These are phyloP conservation scores for Barnettozyma salicaria DNA, from an alignment of 805 yeast genomes.

Conservation along the genomic window DNA sequence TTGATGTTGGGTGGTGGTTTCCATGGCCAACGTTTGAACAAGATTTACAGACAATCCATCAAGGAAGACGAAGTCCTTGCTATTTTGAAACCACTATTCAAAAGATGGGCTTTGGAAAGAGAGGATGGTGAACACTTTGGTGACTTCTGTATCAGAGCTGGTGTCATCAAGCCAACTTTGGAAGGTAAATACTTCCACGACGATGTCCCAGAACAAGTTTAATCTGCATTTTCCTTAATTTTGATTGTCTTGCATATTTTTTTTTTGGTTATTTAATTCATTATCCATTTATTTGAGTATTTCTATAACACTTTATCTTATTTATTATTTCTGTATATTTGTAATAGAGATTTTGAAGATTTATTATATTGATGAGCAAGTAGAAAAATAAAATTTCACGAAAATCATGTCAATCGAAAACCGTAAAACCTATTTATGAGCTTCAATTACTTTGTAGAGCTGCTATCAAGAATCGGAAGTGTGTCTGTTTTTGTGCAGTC, in stretches of 20 bases:
- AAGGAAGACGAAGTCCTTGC: constrained; percentile 83
- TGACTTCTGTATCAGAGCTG: constrained; percentile 81
- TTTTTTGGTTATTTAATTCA: background rate
- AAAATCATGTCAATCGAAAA: too few relatives aligned
- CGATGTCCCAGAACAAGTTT: constrained; percentile 59
- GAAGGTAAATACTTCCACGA: constrained; percentile 96
- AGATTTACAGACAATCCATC: constrained; percentile 79
- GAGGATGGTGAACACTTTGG: constrained; percentile 91
- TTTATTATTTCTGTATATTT: too few relatives aligned
- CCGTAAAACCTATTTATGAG: too few relatives aligned
- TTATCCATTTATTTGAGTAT: too few relatives aligned
- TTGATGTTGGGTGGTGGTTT: constrained; percentile 95
- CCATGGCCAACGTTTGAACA: constrained; percentile 87
- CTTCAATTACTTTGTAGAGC: constrained; percentile 10
- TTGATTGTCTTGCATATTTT: background rate
- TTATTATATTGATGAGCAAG: too few relatives aligned
- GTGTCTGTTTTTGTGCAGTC: constrained; percentile 13
- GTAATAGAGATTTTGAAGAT: too few relatives aligned
- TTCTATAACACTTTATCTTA: too few relatives aligned
- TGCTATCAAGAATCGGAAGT: constrained; percentile 15
- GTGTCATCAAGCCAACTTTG: constrained; percentile 80
- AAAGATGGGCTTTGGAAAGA: constrained; percentile 92
- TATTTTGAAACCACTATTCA: constrained; percentile 78
- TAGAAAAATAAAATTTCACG: too few relatives aligned
- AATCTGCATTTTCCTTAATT: background rate